Base-by-base conservation (phyloP, 2,329 filamentous ascomycete genomes). In the Meredithiella fracta region DNA sequence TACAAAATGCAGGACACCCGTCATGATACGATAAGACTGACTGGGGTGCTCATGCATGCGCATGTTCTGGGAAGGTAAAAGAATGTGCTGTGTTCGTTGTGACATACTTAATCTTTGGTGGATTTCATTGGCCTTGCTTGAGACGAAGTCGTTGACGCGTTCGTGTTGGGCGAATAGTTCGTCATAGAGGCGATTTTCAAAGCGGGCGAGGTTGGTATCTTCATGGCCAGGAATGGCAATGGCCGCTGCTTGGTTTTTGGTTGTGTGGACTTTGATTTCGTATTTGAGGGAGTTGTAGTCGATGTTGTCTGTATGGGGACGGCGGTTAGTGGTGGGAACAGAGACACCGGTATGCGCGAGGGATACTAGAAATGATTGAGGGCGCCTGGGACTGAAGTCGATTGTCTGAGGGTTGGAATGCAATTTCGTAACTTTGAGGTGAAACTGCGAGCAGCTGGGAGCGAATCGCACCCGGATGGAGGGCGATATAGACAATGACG, bases 201-300 rank as follows among this genome's bases (percentile, higher is more conserved):
- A 88, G 55, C 73, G 76, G 61, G 70, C 67, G 23, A 84, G 72
- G 1, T 73, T 68, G 7, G 72, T 67, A 64, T 83, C 80, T 61
- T 73, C 73, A 55, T 84, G 79, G 15, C 85, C 85, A 1, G 86
- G 86, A 55, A 92, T 90, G 20, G 82, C 75, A 56, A 89, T 79
- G 49, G 84, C 83, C 26, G 73, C 73, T 51, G 81, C 83, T 63
- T 85, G 79, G 67, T 83, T 79, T 47, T 76, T 78, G 11, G 82
- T 83, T 1, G 87, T 94, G 65, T 88, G 79, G 59, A 77, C 77
- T 67, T 91, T 92, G 72, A 94, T 91, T 64, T 86, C 76, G 66
- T 86, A 77, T 69, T 94, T 94, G 60, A 94, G 77, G 51, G 85
- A 85, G 67, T 91, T 87, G 73, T 94, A 94, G 67, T 92, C 87